Conservation (phyloP, 148 eudicot species). For the Silene conica region DNA sequence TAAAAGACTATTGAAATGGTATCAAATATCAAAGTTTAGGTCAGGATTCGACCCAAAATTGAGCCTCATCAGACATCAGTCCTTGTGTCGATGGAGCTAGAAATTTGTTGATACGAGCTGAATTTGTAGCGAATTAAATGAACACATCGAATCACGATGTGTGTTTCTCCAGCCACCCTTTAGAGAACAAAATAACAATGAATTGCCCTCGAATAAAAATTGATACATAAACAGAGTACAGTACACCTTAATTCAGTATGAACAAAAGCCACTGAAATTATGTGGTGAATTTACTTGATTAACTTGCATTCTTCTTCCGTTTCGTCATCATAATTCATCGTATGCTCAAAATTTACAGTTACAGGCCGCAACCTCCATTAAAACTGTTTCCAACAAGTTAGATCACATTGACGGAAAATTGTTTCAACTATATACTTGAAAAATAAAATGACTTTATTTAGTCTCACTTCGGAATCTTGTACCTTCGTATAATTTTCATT, state of each 20-base stretch:
- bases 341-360: constrained; percentile 7
- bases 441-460: background rate
- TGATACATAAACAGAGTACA: background rate
- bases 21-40: no score
- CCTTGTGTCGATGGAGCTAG: background rate
- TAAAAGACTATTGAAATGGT: no score
- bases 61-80: no score
- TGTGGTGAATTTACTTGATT: background rate
- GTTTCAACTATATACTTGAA: constrained; percentile 5
- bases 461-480: background rate
- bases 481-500: background rate
- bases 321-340: background rate
- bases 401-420: background rate
- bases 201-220: background rate
- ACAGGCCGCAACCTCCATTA: background rate
- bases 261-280: background rate
- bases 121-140: background rate
- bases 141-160: no score
- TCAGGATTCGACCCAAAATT: background rate
- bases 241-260: background rate
- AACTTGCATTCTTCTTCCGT: background rate
- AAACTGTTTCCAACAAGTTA: background rate
- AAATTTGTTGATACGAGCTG: background rate
- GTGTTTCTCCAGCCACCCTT: no score
- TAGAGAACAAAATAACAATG: no score